phyloP scores from a whole-genome alignment of 2,329 filamentous ascomycete genomes.

The Lasiodiplodia citricola region DNA sequence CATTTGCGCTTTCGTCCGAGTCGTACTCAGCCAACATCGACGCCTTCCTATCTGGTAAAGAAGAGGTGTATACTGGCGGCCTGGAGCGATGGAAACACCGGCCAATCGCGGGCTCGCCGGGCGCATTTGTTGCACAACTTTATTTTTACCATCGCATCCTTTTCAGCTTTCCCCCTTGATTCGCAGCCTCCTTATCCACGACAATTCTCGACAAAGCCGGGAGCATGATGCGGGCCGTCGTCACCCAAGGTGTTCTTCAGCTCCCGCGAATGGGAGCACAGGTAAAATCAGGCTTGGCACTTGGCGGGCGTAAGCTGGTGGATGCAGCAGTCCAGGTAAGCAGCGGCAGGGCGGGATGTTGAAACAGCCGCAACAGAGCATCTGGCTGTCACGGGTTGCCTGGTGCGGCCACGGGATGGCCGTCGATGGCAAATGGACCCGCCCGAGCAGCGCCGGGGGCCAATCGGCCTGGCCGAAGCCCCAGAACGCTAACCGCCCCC shows the following conservation, averaged over 20 bases:
- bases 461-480: constrained; percentile 15
- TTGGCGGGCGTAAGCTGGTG: constrained; percentile 1
- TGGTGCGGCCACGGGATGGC: constrained; percentile 7
- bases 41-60: neutral
- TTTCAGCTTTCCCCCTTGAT: neutral
- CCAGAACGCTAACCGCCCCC: neutral
- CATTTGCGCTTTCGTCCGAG: neutral
- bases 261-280: neutral
- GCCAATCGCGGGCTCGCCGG: constrained; percentile 18
- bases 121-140: constrained; percentile 7
- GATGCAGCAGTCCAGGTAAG: neutral
- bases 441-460: neutral
- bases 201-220: neutral
- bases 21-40: neutral
- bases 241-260: neutral
- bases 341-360: neutral
- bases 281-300: neutral
- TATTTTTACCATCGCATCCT: neutral
- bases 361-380: constrained; percentile 9
- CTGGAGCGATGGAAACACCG: neutral
- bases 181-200: neutral
- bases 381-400: neutral
- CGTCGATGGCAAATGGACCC: constrained; percentile 18
- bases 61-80: neutral
- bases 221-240: neutral